Evolutionary conservation across 73 alveolate genomes (phyloP).

Genomic region (Paramecium biaurelia): DNA sequence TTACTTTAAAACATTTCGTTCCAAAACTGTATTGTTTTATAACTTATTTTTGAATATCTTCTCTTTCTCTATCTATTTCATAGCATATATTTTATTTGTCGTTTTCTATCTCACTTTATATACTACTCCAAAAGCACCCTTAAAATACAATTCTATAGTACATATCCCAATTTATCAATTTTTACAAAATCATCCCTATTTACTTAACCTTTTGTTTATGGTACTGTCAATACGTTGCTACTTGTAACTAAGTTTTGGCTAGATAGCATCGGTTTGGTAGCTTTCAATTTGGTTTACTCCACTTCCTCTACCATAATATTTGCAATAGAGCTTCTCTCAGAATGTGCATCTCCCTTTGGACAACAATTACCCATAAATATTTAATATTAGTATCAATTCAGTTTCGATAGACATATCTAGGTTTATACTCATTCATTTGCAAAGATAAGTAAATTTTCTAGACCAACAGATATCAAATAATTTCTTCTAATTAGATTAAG

Average conservation of each 20-base stretch:
- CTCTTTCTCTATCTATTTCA: conserved; percentile 88
- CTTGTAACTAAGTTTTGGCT: neutral
- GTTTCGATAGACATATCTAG: neutral
- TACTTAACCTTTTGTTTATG: neutral
- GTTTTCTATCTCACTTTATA: conserved; percentile 86
- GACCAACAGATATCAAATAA: neutral
- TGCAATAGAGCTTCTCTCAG: neutral
- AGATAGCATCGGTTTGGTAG: neutral
- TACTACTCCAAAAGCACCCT: conserved; percentile 94
- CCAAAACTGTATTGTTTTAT: conserved; percentile 85
- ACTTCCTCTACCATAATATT: neutral
- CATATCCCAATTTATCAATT: neutral
- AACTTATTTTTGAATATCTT: conserved; percentile 77
- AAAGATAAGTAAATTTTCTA: neutral
- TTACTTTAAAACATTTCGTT: conserved; percentile 79
- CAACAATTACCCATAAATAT: conserved; percentile 15
- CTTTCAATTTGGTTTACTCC: neutral
- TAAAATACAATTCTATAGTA: conserved; percentile 48
- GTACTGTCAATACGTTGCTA: neutral
- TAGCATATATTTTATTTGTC: conserved; percentile 77
- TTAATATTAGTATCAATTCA: neutral
- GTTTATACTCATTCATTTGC: neutral
- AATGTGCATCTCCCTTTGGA: neutral
- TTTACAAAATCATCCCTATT: neutral
- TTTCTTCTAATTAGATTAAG: neutral